A percentile compares a stretch with the other conserved stretches of the same genome.
Evolutionary conservation across 2,329 filamentous ascomycete genomes (phyloP).

Genomic region (Beauveria australis): DNA sequence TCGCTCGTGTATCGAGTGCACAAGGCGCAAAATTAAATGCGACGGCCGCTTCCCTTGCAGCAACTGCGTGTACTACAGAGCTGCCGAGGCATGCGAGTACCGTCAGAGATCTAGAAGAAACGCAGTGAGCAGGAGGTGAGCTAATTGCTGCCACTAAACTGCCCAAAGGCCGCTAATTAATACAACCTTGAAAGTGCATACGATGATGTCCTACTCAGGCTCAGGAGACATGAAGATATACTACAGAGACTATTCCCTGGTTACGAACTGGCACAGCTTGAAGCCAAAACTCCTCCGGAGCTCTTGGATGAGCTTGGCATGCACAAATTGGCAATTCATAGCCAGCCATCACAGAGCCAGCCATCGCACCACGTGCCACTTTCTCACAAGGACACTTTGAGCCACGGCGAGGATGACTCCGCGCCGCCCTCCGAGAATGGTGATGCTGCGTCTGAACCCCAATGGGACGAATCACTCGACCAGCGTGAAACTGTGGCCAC

Average conservation of each 20-base stretch:
- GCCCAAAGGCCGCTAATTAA: not conserved
- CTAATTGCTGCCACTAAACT: not conserved
- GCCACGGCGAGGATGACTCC: slow-evolving; percentile 15
- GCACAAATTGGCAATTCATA: not conserved
- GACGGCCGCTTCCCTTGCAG: slow-evolving; percentile 29
- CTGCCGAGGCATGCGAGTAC: slow-evolving; percentile 20
- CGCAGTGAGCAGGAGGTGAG: slow-evolving; percentile 22
- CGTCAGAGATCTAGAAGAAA: slow-evolving; percentile 23
- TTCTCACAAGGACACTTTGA: not conserved
- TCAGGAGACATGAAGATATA: slow-evolving; percentile 17
- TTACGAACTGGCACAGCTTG: slow-evolving; percentile 12
- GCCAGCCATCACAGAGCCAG: not conserved
- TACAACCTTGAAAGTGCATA: slow-evolving; percentile 16
- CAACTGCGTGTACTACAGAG: slow-evolving; percentile 29
- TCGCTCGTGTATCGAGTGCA: slow-evolving; percentile 21
- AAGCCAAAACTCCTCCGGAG: slow-evolving; percentile 17
- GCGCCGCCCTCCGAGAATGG: slow-evolving; percentile 20
- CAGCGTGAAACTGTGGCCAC: slow-evolving; percentile 18
- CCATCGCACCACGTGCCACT: not conserved
- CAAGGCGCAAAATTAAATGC: slow-evolving; percentile 27
- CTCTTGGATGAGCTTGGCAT: slow-evolving; percentile 14
- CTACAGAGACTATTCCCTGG: slow-evolving; percentile 19
- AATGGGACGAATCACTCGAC: slow-evolving; percentile 22
- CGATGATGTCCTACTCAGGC: slow-evolving; percentile 19
- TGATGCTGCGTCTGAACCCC: slow-evolving; percentile 20